Base-by-base conservation (phyloP, 2,329 filamentous ascomycete genomes). In the Colletotrichum chrysophilum region DNA sequence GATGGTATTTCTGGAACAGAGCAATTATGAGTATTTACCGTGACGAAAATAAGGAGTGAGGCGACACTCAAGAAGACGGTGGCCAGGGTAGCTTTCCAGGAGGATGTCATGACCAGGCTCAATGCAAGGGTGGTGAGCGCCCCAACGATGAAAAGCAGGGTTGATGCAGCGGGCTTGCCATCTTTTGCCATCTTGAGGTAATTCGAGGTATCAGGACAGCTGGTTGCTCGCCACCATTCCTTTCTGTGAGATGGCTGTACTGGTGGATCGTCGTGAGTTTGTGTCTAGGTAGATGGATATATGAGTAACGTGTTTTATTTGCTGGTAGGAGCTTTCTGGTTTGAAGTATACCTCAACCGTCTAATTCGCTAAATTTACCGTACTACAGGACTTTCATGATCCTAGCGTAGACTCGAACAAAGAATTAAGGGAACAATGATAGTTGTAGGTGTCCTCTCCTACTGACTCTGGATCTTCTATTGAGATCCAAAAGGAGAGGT, bases 11-110 rank as follows among this genome's bases (percentile, higher is more conserved):
- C 5, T 26, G 18, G 2, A 10, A 10, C 60, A 5, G 26, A 13
- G 7, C 16, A 16, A n/a, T 13, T 21, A 7, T 9, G 4, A 14
- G 18, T n/a, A 32, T 6, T 71, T 78, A 85, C 85, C 34, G 82
- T 81, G 32, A 81, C 56, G 65, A 83, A 84, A 64, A 84, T 79
- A 69, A 77, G 16, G 3, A 81, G 66, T 10, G 62, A 30, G 4
- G 65, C 21, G 7, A 28, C 36, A 6, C 71, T 38, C 16, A 76
- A 13, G 13, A 67, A 12, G 12, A 76, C 3, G 7, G 70, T 69
- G 36, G 34, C 52, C 36, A 74, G 32, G 13, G 55, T 7, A 10
- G 74, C 69, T 34, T 58, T 72, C 74, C 74, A 70, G 13, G 76
- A 76, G 26, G 74, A 76, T 26, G 58, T 34, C 9, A 76, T 7